Evolutionary conservation across 345 rosid species (phyloP), one percentile per base, ranked within the genome.

Genomic region (Boechera divaricarpa): DNA sequence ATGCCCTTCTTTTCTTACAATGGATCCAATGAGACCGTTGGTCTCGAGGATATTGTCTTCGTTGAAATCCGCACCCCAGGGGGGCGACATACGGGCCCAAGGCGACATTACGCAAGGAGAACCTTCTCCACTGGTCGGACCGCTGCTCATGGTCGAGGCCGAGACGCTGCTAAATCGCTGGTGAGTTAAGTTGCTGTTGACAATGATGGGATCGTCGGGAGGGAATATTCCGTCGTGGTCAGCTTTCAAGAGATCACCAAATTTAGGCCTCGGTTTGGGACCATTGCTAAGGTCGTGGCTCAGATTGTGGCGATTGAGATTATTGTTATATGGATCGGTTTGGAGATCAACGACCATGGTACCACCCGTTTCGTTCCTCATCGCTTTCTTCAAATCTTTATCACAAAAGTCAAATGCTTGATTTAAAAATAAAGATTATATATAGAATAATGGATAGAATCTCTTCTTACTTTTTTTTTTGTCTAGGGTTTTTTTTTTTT

Each of bases 1-100:
- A 36, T 90, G 91, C 2, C 95, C 95, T 80, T 85, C 92, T 79
- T 86, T 84, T 0, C 95, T 83, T 15, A 86, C 83, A 24, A 90
- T 81, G 61, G 91, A 87, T 0, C 89, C 87, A 60, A 90, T 78
- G 28, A 87, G 81, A 7, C 88, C 96, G 10, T 81, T 81, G 18
- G 78, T 81, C 13, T 72, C 63, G 21, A 78, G 66, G 21, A 41
- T 73, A 63, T 67, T 83, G 10, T 77, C 73, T 53, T 80, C 53
- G n/a, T 72, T 38, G 18, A 18, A 74, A 26, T 0, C 61, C 2
- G 75, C 69, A 15, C 61, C 81, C 82, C 74, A 83, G 82, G 16
- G 91, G 24, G 21, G 83, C 1, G 61, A 81, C 60, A 87, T 87
- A 53, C 36, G 93, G 80, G 88, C 91, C 88, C 86, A 86, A 8